Evolutionary conservation across 2,329 filamentous ascomycete genomes (phyloP).

Genomic region (Colletotrichum eleusines): DNA sequence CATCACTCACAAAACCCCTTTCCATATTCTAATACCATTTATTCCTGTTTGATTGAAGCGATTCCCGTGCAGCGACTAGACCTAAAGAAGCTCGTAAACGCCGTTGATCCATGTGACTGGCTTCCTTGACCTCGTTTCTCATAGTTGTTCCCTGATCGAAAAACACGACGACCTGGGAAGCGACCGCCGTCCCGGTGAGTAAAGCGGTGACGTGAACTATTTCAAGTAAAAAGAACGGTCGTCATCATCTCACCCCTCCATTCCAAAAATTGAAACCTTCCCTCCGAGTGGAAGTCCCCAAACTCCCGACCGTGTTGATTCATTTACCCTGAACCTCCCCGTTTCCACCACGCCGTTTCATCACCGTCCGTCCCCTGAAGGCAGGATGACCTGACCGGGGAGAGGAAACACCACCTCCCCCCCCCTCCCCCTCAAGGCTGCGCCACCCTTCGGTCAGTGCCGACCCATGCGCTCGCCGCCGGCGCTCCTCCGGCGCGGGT

Average conservation of each 20-base stretch:
- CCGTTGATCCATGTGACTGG: neutral
- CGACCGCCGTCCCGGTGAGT: neutral
- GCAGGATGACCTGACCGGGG: neutral
- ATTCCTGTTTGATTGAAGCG: neutral
- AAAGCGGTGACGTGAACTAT: neutral
- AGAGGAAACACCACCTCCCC: neutral
- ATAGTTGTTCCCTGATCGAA: neutral
- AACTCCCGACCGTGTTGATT: neutral
- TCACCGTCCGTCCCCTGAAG: neutral
- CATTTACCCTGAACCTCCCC: neutral
- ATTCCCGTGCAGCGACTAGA: too few species aligned
- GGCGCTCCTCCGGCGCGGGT: constrained; percentile 32
- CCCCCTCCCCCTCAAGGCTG: neutral
- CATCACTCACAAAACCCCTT: constrained; percentile 2
- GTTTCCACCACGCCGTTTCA: neutral
- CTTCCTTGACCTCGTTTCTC: neutral
- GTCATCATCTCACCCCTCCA: neutral
- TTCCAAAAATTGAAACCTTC: neutral
- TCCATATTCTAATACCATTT: neutral
- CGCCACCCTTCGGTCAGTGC: constrained; percentile 7
- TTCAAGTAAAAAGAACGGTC: neutral
- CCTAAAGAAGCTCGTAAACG: neutral
- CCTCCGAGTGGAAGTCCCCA: neutral
- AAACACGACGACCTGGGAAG: neutral
- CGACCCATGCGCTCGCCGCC: constrained; percentile 42